A percentile compares a stretch with the other conserved stretches of the same genome.
These are phyloP conservation scores for Bruguiera hainesii DNA, from an alignment of 441 rosid genomes.

Conservation along the genomic window DNA sequence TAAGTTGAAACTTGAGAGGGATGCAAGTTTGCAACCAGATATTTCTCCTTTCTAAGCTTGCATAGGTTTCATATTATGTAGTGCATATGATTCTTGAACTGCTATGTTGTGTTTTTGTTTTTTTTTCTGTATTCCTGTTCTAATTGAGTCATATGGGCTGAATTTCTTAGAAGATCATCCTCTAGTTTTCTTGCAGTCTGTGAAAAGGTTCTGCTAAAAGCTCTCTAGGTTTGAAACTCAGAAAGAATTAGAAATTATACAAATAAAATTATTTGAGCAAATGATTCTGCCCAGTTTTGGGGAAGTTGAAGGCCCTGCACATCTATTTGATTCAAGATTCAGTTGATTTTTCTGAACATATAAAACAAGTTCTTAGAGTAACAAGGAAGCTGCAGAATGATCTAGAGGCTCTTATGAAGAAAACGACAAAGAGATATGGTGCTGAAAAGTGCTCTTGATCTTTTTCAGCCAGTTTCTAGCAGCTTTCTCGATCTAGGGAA, in stretches of 20 bases:
- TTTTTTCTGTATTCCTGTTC: background rate
- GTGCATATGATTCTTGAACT: background rate
- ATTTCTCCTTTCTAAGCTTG: background rate
- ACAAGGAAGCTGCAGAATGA: slow-evolving; percentile 72
- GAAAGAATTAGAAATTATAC: slow-evolving; percentile 67
- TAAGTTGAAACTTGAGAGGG: no score
- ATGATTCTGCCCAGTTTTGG: slow-evolving; percentile 63
- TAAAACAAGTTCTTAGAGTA: slow-evolving; percentile 61
- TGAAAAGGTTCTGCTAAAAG: slow-evolving; percentile 41
- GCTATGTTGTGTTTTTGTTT: background rate
- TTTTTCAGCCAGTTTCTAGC: slow-evolving; percentile 55
- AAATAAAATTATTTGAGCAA: slow-evolving; percentile 69
- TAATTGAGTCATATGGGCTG: slow-evolving; percentile 2
- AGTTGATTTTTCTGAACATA: slow-evolving; percentile 56
- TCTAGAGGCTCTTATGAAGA: slow-evolving; percentile 60
- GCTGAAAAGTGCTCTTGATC: slow-evolving; percentile 35
- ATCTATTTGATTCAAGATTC: slow-evolving; percentile 54
- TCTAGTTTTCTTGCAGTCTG: slow-evolving; percentile 43
- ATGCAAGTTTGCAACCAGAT: background rate
- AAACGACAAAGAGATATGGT: slow-evolving; percentile 65
- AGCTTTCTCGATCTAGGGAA: slow-evolving; percentile 57
- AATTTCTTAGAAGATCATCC: slow-evolving; percentile 10
- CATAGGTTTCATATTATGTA: background rate
- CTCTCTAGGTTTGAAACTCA: slow-evolving; percentile 63
- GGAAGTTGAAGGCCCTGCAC: slow-evolving; percentile 68